phyloP scores from a whole-genome alignment of 345 rosid species.

The Pugionium cornutum region DNA sequence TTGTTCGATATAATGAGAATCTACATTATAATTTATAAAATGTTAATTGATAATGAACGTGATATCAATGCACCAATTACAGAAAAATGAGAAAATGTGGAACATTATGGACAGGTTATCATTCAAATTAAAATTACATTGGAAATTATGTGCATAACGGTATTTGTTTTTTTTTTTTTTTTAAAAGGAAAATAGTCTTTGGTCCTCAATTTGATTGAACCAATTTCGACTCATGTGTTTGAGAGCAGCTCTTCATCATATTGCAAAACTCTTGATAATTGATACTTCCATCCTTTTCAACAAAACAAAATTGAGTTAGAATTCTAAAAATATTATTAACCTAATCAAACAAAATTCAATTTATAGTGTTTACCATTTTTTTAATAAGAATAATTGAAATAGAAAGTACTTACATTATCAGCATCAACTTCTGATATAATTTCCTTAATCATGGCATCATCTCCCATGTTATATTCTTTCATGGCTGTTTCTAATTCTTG shows the following conservation, averaged over 20 bases:
- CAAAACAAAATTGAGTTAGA: not conserved
- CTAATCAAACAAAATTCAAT: too few species aligned
- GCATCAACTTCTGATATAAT: conserved; percentile 84
- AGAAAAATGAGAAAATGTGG: not conserved
- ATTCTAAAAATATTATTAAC: not conserved
- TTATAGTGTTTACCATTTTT: too few species aligned
- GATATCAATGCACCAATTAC: too few species aligned
- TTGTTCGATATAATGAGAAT: too few species aligned
- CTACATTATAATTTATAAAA: too few species aligned
- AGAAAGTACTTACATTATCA: conserved; percentile 61
- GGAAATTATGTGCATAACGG: conserved; percentile 26
- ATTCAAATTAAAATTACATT: not conserved
- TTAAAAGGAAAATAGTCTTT: not conserved
- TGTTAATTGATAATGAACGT: too few species aligned
- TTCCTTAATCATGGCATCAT: conserved; percentile 69
- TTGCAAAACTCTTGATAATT: conserved; percentile 87
- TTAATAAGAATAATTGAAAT: too few species aligned
- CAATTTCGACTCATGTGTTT: conserved; percentile 29
- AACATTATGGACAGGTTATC: conserved; percentile 10
- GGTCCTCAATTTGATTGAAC: conserved; percentile 16
- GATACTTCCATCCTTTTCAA: conserved; percentile 72
- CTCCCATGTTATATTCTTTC: conserved; percentile 87
- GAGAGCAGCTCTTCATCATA: conserved; percentile 64
- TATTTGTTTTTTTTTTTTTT: not conserved
- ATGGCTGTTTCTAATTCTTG: conserved; percentile 78